These are phyloP conservation scores for Prunus padus DNA, from an alignment of 306 rosid species.

Conservation along the genomic window DNA sequence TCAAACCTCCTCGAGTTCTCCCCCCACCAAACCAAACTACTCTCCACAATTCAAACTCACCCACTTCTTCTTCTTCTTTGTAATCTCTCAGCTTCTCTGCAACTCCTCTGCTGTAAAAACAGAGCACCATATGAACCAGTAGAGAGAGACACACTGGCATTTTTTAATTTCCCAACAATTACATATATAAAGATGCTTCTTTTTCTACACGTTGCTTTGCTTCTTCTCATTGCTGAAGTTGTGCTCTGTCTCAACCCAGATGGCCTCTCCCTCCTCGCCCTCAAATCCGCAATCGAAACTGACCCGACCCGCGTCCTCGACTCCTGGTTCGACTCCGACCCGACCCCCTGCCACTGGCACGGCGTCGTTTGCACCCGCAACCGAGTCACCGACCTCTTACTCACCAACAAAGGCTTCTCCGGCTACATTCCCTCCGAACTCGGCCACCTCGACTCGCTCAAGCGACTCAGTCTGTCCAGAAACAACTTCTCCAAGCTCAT, in stretches of 20 bases:
- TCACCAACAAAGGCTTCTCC: constrained; percentile 47
- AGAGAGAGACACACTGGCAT: background rate
- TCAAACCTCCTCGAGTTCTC: constrained; percentile 54
- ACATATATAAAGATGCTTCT: constrained; percentile 18
- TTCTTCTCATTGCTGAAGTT: background rate
- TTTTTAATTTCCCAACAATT: background rate
- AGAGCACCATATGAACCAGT: constrained; percentile 12
- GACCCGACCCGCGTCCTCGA: constrained; percentile 54
- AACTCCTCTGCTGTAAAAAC: background rate
- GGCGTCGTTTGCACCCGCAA: constrained; percentile 54
- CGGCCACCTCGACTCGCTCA: constrained; percentile 55
- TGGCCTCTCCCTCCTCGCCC: constrained; percentile 77
- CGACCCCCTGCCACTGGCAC: constrained; percentile 70
- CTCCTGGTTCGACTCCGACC: constrained; percentile 64
- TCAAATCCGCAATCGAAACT: constrained; percentile 66
- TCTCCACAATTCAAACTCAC: constrained; percentile 22
- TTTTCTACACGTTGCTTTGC: background rate
- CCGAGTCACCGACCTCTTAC: constrained; percentile 59
- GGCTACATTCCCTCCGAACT: constrained; percentile 85
- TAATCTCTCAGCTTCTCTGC: background rate
- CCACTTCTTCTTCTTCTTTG: constrained; percentile 6
- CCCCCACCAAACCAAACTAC: background rate
- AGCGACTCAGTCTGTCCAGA: constrained; percentile 44
- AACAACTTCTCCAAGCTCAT: constrained; percentile 66
- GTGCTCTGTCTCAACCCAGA: constrained; percentile 54